These are phyloP conservation scores for Nicotiana tabacum DNA, from an alignment of 257 asterid genomes.

Conservation along the genomic window DNA sequence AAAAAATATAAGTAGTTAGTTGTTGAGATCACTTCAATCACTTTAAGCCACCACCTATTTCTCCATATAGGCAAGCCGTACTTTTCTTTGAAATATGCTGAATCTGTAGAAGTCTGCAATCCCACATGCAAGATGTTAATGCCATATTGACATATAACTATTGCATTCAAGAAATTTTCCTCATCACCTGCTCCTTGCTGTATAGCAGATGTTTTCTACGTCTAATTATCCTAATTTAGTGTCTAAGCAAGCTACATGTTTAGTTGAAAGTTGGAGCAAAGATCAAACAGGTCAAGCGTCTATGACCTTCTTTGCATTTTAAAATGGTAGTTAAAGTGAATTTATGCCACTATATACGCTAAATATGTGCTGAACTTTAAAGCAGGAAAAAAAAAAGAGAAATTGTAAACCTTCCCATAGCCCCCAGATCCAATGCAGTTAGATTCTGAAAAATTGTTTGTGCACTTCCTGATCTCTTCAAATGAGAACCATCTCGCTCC, in stretches of 20 bases:
- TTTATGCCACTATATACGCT: neutral
- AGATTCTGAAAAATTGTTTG: slow-evolving; percentile 62
- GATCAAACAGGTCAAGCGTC: neutral
- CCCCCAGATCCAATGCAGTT: slow-evolving; percentile 84
- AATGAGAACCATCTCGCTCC: slow-evolving; percentile 81
- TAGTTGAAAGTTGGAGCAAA: neutral
- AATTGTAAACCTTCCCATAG: slow-evolving; percentile 66
- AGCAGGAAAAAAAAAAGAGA: neutral
- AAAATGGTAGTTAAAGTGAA: neutral
- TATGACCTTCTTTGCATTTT: neutral
- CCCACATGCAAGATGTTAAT: neutral
- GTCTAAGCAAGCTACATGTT: neutral
- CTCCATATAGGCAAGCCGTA: neutral
- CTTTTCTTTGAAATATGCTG: neutral
- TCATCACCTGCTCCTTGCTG: neutral
- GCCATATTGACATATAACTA: neutral
- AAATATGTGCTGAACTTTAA: neutral
- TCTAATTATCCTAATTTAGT: neutral
- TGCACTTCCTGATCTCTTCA: slow-evolving; percentile 63
- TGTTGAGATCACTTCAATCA: neutral
- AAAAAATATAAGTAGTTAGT: neutral
- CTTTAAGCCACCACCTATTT: neutral
- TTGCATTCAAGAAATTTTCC: neutral
- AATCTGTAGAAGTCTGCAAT: neutral
- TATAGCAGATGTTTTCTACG: neutral